These are phyloP conservation scores for Gaertneriomyces sp. DNA, from an alignment of 192 early-diverging fungal genomes.

Conservation along the genomic window DNA sequence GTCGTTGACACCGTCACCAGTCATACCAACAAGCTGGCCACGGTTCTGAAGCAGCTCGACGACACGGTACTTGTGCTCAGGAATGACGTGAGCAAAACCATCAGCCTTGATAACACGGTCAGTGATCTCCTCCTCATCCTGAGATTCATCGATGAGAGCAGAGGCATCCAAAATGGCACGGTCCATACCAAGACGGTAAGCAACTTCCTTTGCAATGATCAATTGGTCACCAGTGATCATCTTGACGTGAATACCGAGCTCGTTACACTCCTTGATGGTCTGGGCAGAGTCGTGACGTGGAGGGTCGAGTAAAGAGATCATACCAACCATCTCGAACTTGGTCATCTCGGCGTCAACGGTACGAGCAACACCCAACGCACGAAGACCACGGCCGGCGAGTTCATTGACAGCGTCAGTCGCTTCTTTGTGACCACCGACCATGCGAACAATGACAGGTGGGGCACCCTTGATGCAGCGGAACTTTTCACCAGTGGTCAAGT, in stretches of 20 bases:
- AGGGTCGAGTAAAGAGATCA: constrained; percentile 89
- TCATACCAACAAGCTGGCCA: constrained; percentile 88
- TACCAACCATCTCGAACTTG: constrained; percentile 77
- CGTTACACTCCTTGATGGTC: constrained; percentile 79
- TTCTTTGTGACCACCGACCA: constrained; percentile 65
- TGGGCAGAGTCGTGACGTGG: constrained; percentile 83
- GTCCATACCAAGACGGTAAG: constrained; percentile 85
- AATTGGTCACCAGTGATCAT: constrained; percentile 95
- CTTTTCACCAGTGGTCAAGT: constrained; percentile 64
- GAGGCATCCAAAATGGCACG: constrained; percentile 86
- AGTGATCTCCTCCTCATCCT: constrained; percentile 77
- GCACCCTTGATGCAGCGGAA: constrained; percentile 94
- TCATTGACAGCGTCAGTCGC: constrained; percentile 78
- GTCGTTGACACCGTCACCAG: constrained; percentile 97
- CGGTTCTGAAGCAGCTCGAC: constrained; percentile 90
- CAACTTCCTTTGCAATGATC: constrained; percentile 88
- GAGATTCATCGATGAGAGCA: constrained; percentile 71
- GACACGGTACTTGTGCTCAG: constrained; percentile 97
- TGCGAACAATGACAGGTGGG: constrained; percentile 84
- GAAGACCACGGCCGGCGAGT: constrained; percentile 83
- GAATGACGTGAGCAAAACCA: constrained; percentile 96
- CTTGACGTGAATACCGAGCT: constrained; percentile 83
- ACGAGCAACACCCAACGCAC: constrained; percentile 89
- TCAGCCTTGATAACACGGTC: constrained; percentile 82
- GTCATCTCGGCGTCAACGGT: constrained; percentile 64